phyloP scores from a whole-genome alignment of 148 eudicot species.

The Camellia lanceoleosa region DNA sequence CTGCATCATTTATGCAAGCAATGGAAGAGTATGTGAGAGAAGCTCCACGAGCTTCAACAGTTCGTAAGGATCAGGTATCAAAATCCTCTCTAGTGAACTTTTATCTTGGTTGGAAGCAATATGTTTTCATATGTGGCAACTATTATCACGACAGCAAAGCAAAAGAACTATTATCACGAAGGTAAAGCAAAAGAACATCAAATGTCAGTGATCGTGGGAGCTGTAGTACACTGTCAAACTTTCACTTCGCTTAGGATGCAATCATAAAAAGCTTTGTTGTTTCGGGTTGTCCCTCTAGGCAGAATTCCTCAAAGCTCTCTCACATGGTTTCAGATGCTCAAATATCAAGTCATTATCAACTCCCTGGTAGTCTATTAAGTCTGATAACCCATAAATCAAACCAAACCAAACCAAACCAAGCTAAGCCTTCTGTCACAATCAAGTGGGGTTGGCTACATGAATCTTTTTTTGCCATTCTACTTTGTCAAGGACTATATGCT shows the following conservation, averaged over 20 bases:
- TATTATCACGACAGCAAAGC: no score
- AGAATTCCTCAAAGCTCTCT: background rate
- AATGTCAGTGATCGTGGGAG: background rate
- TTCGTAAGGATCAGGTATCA: slow-evolving; percentile 72
- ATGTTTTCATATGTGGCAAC: background rate
- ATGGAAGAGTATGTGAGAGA: slow-evolving; percentile 98
- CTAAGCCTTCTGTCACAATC: no score
- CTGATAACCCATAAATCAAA: no score
- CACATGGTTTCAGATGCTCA: background rate
- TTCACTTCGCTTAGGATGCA: background rate
- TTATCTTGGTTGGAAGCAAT: background rate
- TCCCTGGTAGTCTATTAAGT: background rate
- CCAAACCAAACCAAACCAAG: background rate
- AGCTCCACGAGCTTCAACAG: slow-evolving; percentile 78
- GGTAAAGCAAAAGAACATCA: slow-evolving; percentile 1
- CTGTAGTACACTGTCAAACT: background rate
- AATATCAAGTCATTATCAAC: background rate
- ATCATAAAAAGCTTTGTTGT: background rate
- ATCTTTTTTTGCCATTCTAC: no score
- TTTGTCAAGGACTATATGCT: no score
- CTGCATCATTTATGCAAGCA: slow-evolving; percentile 94
- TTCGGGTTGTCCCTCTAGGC: background rate
- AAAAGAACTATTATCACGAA: no score
- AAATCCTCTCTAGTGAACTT: background rate
- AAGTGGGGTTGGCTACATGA: no score